These are phyloP conservation scores for Aspergillus spinulosporus DNA, from an alignment of 2,329 filamentous ascomycete species.

Conservation along the genomic window DNA sequence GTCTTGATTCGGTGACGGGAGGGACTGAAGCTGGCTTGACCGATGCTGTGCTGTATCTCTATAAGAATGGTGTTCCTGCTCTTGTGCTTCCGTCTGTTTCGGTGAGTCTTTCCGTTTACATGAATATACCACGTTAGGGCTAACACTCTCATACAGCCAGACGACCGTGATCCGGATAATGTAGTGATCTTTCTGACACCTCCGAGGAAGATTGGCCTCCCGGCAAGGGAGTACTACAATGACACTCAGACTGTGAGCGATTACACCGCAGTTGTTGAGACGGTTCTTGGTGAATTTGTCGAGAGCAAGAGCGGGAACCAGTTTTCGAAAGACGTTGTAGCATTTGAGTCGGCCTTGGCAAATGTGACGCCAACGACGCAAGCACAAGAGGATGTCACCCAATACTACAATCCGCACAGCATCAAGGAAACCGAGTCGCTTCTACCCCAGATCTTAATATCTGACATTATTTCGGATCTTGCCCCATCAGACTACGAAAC, in stretches of 20 bases:
- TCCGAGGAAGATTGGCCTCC: slow-evolving; percentile 57
- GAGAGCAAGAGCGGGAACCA: slow-evolving; percentile 28
- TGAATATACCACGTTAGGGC: neutral
- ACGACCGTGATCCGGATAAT: slow-evolving; percentile 57
- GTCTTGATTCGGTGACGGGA: slow-evolving; percentile 30
- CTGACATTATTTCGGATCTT: slow-evolving; percentile 54
- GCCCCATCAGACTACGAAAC: slow-evolving; percentile 53
- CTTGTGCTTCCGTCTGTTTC: slow-evolving; percentile 35
- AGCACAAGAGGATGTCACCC: slow-evolving; percentile 62
- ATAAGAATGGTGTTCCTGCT: slow-evolving; percentile 39
- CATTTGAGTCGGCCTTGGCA: slow-evolving; percentile 63
- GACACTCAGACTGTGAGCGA: slow-evolving; percentile 54
- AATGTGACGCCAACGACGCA: slow-evolving; percentile 59
- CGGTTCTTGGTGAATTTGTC: slow-evolving; percentile 45
- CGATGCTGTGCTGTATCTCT: slow-evolving; percentile 38
- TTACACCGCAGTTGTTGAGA: slow-evolving; percentile 51
- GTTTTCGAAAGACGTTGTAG: slow-evolving; percentile 47
- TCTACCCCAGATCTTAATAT: slow-evolving; percentile 58
- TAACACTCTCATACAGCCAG: slow-evolving; percentile 34
- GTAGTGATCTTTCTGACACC: slow-evolving; percentile 51
- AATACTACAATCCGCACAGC: slow-evolving; percentile 66
- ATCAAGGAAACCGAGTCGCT: slow-evolving; percentile 57
- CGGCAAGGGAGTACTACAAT: slow-evolving; percentile 62
- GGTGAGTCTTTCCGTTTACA: slow-evolving; percentile 26
- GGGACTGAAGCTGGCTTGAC: slow-evolving; percentile 34